phyloP scores from a whole-genome alignment of 306 rosid species.

The Sicyos edulis region DNA sequence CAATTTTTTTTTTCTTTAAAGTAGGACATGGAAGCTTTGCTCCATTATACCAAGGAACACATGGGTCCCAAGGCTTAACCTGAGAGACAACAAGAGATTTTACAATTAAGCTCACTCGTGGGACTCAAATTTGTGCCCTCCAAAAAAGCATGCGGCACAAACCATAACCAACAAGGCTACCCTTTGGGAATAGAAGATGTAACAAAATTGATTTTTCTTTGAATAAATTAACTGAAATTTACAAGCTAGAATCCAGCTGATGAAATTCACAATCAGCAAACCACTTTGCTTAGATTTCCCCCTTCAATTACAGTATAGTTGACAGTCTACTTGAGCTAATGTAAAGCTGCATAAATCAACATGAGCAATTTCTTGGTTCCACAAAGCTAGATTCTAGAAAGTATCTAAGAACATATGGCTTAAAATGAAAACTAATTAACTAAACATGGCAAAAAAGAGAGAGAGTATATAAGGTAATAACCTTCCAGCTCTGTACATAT shows the following conservation, averaged over 20 bases:
- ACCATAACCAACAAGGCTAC: too few species aligned
- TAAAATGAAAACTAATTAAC: background rate
- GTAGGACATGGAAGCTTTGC: too few species aligned
- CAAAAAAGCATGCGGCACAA: too few species aligned
- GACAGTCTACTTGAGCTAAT: background rate
- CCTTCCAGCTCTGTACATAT: slow-evolving; percentile 95
- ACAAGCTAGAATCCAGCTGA: background rate
- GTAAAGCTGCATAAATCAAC: slow-evolving; percentile 6
- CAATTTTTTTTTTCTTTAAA: background rate
- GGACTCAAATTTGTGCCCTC: too few species aligned
- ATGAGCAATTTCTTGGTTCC: background rate
- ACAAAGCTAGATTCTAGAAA: background rate
- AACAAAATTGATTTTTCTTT: background rate
- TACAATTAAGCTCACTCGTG: too few species aligned
- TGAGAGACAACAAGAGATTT: too few species aligned
- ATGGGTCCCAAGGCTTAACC: too few species aligned
- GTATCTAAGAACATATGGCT: background rate
- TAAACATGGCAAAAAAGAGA: background rate
- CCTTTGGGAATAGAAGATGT: too few species aligned
- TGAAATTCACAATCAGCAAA: background rate
- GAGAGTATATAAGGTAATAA: slow-evolving; percentile 16
- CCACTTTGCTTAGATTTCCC: background rate
- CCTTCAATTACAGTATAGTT: background rate
- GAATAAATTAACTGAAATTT: background rate
- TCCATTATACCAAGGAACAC: too few species aligned